A percentile compares a stretch with the other conserved stretches of the same genome.
These are phyloP conservation scores for Phylloporus sp. DNA, from an alignment of 1,284 basidiomycete species.

Conservation along the genomic window DNA sequence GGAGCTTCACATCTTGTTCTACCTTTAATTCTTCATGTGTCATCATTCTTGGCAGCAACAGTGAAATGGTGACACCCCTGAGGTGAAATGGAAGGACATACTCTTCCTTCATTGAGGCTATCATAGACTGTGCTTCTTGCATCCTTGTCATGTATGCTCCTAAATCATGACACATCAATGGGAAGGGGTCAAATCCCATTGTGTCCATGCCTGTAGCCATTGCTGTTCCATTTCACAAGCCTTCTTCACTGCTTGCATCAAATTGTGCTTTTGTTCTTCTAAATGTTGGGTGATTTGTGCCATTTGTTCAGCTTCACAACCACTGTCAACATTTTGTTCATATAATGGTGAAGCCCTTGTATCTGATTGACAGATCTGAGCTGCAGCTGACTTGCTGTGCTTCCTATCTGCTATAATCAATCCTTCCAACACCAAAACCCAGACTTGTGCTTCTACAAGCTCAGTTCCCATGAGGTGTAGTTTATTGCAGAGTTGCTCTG, in stretches of 20 bases:
- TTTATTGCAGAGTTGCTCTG: constrained; percentile 60
- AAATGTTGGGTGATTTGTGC: constrained; percentile 32
- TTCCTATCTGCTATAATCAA: constrained; percentile 41
- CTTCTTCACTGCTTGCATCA: constrained; percentile 28
- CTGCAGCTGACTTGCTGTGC: constrained; percentile 34
- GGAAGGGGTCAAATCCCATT: constrained; percentile 23
- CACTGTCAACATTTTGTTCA: constrained; percentile 22
- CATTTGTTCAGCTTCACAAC: constrained; percentile 34
- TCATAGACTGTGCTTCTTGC: constrained; percentile 37
- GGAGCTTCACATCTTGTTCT: constrained; percentile 38
- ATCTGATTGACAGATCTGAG: constrained; percentile 40
- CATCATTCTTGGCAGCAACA: constrained; percentile 29
- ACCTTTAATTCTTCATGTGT: constrained; percentile 30
- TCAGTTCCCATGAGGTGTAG: constrained; percentile 53
- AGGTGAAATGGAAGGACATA: constrained; percentile 32
- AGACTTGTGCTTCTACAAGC: constrained; percentile 50
- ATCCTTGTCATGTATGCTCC: constrained; percentile 26
- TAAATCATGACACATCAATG: constrained; percentile 22
- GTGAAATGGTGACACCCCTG: constrained; percentile 22
- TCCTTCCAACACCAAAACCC: constrained; percentile 50
- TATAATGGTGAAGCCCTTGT: constrained; percentile 14
- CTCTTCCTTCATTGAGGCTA: constrained; percentile 43
- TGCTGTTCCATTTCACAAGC: constrained; percentile 40
- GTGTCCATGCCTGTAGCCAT: constrained; percentile 27
- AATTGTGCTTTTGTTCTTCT: constrained; percentile 41